These are phyloP conservation scores for Solanum appendiculatum DNA, from an alignment of 257 asterid species.

Conservation along the genomic window DNA sequence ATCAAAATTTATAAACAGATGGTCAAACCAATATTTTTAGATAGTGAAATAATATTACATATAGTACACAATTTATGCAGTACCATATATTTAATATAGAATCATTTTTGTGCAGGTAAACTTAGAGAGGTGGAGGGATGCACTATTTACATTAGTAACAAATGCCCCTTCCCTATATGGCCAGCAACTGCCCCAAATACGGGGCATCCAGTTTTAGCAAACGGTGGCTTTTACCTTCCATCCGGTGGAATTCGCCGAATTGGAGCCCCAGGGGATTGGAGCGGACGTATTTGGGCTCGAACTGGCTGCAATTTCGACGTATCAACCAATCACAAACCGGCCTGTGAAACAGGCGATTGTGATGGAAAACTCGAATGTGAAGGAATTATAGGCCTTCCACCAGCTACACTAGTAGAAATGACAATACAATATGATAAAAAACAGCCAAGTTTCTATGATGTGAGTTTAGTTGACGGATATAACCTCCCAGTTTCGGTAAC, in stretches of 20 bases:
- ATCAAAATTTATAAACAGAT: not conserved
- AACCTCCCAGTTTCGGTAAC: conserved; percentile 62
- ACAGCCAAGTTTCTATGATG: conserved; percentile 58
- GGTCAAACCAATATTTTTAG: not conserved
- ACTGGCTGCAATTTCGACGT: conserved; percentile 53
- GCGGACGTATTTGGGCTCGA: conserved; percentile 86
- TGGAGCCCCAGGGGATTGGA: conserved; percentile 50
- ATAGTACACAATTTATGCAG: not conserved
- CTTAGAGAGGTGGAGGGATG: conserved; percentile 24
- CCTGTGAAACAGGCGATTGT: conserved; percentile 83
- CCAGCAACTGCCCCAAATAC: conserved; percentile 70
- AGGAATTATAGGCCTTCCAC: conserved; percentile 65
- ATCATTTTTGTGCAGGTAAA: not conserved
- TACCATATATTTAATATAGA: not conserved
- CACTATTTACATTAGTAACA: conserved; percentile 54
- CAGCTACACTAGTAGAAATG: conserved; percentile 59
- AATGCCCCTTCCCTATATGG: conserved; percentile 78
- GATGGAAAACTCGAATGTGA: conserved; percentile 50
- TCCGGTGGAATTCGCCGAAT: conserved; percentile 20
- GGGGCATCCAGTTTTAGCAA: conserved; percentile 58
- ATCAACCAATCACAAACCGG: conserved; percentile 8
- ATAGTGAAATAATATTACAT: too few species aligned
- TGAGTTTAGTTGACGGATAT: conserved; percentile 76
- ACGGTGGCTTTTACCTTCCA: conserved; percentile 67
- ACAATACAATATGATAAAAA: conserved; percentile 32